Evolutionary conservation across 2,329 filamentous ascomycete species (phyloP), one percentile per base, ranked within the genome.

Genomic region (Shiraia sp.): DNA sequence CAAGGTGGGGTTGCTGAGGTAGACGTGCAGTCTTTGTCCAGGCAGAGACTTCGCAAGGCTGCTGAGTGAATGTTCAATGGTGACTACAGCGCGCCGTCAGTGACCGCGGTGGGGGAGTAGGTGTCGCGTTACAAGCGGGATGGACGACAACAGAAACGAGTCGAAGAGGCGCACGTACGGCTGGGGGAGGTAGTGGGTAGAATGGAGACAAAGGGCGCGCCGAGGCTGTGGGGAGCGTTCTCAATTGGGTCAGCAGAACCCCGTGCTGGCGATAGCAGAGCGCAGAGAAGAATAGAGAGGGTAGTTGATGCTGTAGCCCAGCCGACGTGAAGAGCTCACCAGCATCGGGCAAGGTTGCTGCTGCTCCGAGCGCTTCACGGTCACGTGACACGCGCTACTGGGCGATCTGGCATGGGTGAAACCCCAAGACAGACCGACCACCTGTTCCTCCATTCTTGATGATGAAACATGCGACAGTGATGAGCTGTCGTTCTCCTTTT

Each of bases 271-370:
- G 60, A 57, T 57, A 60, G 42, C 49, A 55, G 50, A 53, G 58
- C 49, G 61, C 55, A 47, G 54, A 46, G 57, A 69, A 69, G 60
- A 69, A 69, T 69, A 69, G 59, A 59, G 56, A 61, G 55, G 52
- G 58, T 66, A 66, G 63, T 56, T n/a, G 59, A 65, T 66, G 63
- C 57, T 59, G 51, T 57, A 19, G 47, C 47, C 30, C 33, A 32
- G 44, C 38, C 45, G n/a, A n/a, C n/a, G n/a, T n/a, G n/a, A n/a
- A n/a, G n/a, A n/a, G n/a, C n/a, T n/a, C n/a, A n/a, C n/a, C n/a
- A n/a, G n/a, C n/a, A n/a, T n/a, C n/a, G n/a, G n/a, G n/a, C n/a
- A n/a, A n/a, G n/a, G n/a, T n/a, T n/a, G n/a, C n/a, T n/a, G n/a
- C n/a, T n/a, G n/a, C n/a, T n/a, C n/a, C n/a, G n/a, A n/a, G n/a